A percentile compares a stretch with the other conserved stretches of the same genome.
Evolutionary conservation across 2,329 filamentous ascomycete genomes (phyloP).

Genomic region (Epichloe coenophiala): DNA sequence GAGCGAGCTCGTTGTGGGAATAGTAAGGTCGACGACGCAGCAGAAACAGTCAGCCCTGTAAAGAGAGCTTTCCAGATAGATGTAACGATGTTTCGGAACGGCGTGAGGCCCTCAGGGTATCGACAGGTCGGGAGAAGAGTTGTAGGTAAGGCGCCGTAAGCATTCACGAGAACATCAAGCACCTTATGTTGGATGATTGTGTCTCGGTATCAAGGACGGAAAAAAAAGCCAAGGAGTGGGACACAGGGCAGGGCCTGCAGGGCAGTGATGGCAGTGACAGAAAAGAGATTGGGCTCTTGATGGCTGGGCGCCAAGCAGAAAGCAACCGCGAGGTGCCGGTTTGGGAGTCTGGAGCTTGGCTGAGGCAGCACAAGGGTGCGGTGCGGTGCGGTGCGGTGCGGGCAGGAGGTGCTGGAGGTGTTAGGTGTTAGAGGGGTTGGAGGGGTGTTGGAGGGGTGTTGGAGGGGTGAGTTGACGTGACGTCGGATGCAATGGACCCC

Average conservation of each 20-base stretch:
- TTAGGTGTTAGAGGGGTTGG: no score
- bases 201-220: no score
- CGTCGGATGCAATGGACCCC: background rate
- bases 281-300: background rate
- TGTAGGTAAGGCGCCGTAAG: slow-evolving; percentile 13
- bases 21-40: slow-evolving; percentile 5
- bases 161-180: slow-evolving; percentile 10
- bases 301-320: background rate
- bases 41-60: slow-evolving; percentile 5
- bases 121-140: slow-evolving; percentile 17
- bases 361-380: no score
- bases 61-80: slow-evolving; percentile 14
- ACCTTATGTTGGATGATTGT: background rate
- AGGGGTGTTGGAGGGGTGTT: background rate
- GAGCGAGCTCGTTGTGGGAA: slow-evolving; percentile 6
- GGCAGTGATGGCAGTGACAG: background rate
- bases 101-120: slow-evolving; percentile 11
- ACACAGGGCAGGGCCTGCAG: background rate
- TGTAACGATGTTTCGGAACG: slow-evolving; percentile 15
- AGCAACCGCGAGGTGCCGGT: no score
- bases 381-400: background rate
- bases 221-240: background rate
- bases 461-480: background rate
- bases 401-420: background rate
- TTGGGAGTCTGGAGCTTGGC: no score